A percentile compares a stretch with the other conserved stretches of the same genome.
These are phyloP conservation scores for Hericium alpestre DNA, from an alignment of 768 basidiomycete genomes.

Conservation along the genomic window DNA sequence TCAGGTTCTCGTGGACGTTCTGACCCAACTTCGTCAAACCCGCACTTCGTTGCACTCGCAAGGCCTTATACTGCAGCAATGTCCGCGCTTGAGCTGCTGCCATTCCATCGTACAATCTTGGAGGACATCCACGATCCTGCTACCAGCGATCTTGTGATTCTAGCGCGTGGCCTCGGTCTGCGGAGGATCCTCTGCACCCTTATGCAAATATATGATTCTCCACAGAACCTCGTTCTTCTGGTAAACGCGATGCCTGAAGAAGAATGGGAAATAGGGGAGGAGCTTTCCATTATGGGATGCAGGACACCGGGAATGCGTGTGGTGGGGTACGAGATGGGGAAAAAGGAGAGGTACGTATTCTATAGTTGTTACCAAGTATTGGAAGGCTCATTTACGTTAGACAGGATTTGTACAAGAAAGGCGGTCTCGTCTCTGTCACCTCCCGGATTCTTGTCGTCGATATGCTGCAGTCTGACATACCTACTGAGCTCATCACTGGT, in stretches of 20 bases:
- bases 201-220: slow-evolving; percentile 86
- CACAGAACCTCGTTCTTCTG: slow-evolving; percentile 73
- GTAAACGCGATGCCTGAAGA: slow-evolving; percentile 81
- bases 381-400: slow-evolving; percentile 20
- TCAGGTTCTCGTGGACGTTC: neutral
- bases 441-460: slow-evolving; percentile 93
- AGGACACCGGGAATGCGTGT: slow-evolving; percentile 75
- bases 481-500: slow-evolving; percentile 78
- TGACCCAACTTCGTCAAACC: neutral
- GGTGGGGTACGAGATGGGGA: slow-evolving; percentile 71
- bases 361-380: neutral
- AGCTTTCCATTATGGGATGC: slow-evolving; percentile 87
- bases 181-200: slow-evolving; percentile 75
- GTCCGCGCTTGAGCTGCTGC: slow-evolving; percentile 25
- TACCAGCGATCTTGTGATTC: slow-evolving; percentile 60
- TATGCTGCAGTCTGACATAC: slow-evolving; percentile 80
- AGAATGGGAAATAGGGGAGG: slow-evolving; percentile 84
- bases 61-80: neutral
- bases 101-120: slow-evolving; percentile 60
- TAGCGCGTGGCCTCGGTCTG: slow-evolving; percentile 87
- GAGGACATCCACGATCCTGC: slow-evolving; percentile 65
- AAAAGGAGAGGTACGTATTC: slow-evolving; percentile 59
- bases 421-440: slow-evolving; percentile 86
- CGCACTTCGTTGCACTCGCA: neutral
- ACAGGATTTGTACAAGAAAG: slow-evolving; percentile 75